Base-by-base conservation (phyloP, 1,139 yeast species). In the Candida neerlandica region DNA sequence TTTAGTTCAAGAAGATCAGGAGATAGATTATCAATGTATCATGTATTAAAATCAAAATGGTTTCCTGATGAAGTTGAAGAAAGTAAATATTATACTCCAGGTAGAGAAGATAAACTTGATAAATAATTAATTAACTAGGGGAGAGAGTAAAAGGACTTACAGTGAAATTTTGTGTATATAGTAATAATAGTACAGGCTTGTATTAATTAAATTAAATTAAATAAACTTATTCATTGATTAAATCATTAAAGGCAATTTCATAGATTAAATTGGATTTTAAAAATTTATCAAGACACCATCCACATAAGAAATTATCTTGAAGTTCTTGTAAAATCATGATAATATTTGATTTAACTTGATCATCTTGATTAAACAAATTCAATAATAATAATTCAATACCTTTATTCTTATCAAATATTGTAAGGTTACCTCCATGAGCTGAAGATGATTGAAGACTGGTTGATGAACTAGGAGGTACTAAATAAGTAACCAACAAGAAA, bases 1-100 rank as follows among this genome's bases (percentile, higher is more conserved):
- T 84, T 84, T 70, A 55, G 78, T 67, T 71, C 81, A 33, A 65
- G 85, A 53, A 73, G 72, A 49, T 71, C 74, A 10, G 83, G 83
- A 12, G 83, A 75, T 51, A 61, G 75, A 47, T 66, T 75, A 43
- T 64, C 74, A 11, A 61, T 73, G 61, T 68, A 65, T 59, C 61
- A 66, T 34, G 57, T 72, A 10, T 62, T 73, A 46, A 65, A 63
- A 44, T 50, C 59, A 40, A 63, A 58, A 37, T 61, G 59, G 57
- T 46, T 48, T 38, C 48, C 50, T 21, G 47, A 45, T 35, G 54
- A 51, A 29, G 47, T 46, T 9, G 56, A 58, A 26, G 54, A 54
- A 40, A 35, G 48, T 5, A 44, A 52, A 26, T 52, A 55, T 44
- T 55, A 53, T 34, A 33, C 50, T 9, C 58, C 58, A n/a, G 30